Evolutionary conservation across 2,329 filamentous ascomycete genomes (phyloP), one percentile per base, ranked within the genome.

Genomic region (Cladosporium sp.): DNA sequence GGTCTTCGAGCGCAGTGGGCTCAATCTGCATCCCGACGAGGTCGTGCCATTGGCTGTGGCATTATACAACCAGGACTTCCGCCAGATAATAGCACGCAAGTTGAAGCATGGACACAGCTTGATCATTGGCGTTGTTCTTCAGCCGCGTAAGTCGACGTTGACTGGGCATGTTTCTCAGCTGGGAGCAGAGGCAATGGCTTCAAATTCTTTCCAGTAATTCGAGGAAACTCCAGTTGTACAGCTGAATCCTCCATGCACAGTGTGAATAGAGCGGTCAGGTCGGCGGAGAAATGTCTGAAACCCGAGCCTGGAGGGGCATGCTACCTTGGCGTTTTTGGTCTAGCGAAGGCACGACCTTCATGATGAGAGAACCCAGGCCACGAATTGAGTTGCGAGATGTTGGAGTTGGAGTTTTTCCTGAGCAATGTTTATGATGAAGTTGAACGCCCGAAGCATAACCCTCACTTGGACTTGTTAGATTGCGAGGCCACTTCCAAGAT

Each of bases 1-100:
- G 67, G 89, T 96, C 35, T 80, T 93, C 68, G 94, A 98, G 85
- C 82, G 93, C 66, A 88, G 95, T 84, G 97, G 98, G 86, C 80
- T 96, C 55, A 88, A 97, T 26, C 88, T 97, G 16, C 94, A 98
- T 83, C 94, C 94, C 26, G 93, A 90, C 78, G 87, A 91, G 0
- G 92, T 89, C 2, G 93, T 97, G n/a, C 87, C 88, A 1, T 77
- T 98, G 67, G 95, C 94, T 0, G 91, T 91, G 8, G 89, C 88
- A 62, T 80, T 98, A 70, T 97, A 87, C 70, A 90, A 97, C 76
- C 91, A 96, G 78, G 91, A 93, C 4, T 97, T 97, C 68, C 81
- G 92, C 65, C 35, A 28, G 6, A 59, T 31, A 46, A 11, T 37
- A 44, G 56, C 37, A 11, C 59, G 59, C n/a, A 62, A 2, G 44